Base-by-base conservation (phyloP, 495 filamentous ascomycete species). In the Ramalina intermedia region DNA sequence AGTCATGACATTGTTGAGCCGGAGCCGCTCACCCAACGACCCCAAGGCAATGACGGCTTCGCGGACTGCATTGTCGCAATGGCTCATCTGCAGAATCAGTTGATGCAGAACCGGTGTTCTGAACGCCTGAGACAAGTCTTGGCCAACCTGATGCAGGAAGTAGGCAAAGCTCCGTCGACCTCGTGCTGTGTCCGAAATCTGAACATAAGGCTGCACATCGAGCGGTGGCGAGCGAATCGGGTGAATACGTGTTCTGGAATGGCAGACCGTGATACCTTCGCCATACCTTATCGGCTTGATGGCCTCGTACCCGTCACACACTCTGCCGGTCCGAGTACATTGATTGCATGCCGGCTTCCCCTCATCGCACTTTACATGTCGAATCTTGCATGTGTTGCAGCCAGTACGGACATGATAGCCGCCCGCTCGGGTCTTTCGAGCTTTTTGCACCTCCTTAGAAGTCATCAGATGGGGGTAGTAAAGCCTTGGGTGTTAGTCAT, bases 281-380 rank as follows among this genome's bases (percentile, higher is more conserved):
- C 6, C 17, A 24, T 17, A 24, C 6, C 37, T 26, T 47, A 16
- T 37, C 6, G 3, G 5, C 37, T 37, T 37, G 14, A 26, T 36
- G 21, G 41, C 50, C 20, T 37, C 38, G 47, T 68, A 68, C n/a
- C 66, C 60, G 50, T 72, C 71, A 54, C 73, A 76, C 36, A 61
- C 63, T 5, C 72, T 63, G 3, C 71, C 71, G 0, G 69, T 71
- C 18, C 53, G 58, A 21, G 70, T 59, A 52, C 79, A 82, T 50
- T 73, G 71, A 27, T 59, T 59, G 52, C 78, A 82, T 11, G 63
- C 54, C 6, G 79, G 78, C 41, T 72, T 75, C 48, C 56, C 63
- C 61, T 82, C 78, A 63, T 78, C 78, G 65, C 78, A 82, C 62
- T 82, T 82, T 37, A 82, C 75, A 53, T 74, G 70, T 48, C 78